Evolutionary conservation across 2,329 filamentous ascomycete genomes (phyloP), one percentile per base, ranked within the genome.

Genomic region (Stemphylium lycopersici): DNA sequence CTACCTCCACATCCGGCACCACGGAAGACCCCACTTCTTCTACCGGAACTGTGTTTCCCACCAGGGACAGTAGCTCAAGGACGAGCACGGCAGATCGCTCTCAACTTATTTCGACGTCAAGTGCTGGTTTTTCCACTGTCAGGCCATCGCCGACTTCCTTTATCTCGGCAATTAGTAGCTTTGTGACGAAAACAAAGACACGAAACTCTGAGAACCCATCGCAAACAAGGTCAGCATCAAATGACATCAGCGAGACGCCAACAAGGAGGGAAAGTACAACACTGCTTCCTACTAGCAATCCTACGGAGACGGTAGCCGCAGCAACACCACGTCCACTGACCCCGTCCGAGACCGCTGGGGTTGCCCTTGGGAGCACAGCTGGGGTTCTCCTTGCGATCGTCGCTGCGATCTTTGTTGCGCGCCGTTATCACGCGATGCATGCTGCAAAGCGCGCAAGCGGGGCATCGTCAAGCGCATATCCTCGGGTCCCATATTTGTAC

Each of bases 321-420:
- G 40, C 57, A 15, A 50, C 52, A 41, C 52, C 65, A 24, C 55
- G 65, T 29, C 67, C 63, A 51, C 52, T 71, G 34, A 66, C 59
- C 3, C 64, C 62, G 29, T 62, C 67, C 1, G 71, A 75, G 54
- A 74, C 72, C 5, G 73, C 70, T 11, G 73, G 71, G 32, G 68
- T 76, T 22, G 73, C 69, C 16, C 59, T 75, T 24, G 72, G 67
- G 29, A 68, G 70, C 12, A 69, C 69, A 7, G 69, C 70, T 24
- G 70, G 68, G 36, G 47, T 73, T 33, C 55, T 76, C 31, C 58
- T 76, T 33, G 69, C 71, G 18, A 56, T 72, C 16, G 59, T 76
- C 24, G 71, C 70, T 26, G 68, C 65, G 3, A 20, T 73, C 20
- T 72, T 72, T 52, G 43, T 76, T 24, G 65, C 63, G 45, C 72